Evolutionary conservation across 179 eudicot genomes (phyloP), one percentile per base, ranked within the genome.

Genomic region (Sideroxylon spinosum): DNA sequence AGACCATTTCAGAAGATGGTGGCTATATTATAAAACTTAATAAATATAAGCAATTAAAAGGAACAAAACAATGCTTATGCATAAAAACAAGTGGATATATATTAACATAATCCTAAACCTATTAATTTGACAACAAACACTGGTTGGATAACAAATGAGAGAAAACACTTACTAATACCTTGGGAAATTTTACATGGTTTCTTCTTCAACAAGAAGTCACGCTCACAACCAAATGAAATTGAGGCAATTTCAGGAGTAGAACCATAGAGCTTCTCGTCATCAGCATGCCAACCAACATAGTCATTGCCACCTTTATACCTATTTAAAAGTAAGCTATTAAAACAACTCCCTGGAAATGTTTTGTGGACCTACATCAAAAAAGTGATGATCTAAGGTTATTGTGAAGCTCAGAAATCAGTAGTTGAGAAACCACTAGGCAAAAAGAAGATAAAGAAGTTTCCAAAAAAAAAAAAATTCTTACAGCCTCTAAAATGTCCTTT

Each of bases 251-350:
- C 90, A 26, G 98, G 98, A 71, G 92, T 90, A 66, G 91, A 86
- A n/a, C 98, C 98, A 68, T 95, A 95, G n/a, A 95, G 89, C 71
- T 87, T 85, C 84, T 95, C 98, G 76, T 93, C 95, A 87, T 95
- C 98, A n/a, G 98, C 87, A 86, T 95, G 98, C 98, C 98, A 95
- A 68, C 92, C 92, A 49, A 93, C 98, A 81, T 86, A 88, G 82
- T 93, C 98, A 79, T 87, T 80, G 48, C 98, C 98, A 65, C 86
- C 89, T 75, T 91, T 90, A 82, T 95, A 95, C 81, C 97, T 85
- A 81, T 95, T 93, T 26, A 95, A 78, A 49, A 93, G 86, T 78
- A 95, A 80, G 89, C 94, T 93, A 75, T 95, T 95, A 79, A 91
- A 95, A 78, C 81, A 78, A 81, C 97, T 91, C 67, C 92, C 98